phyloP scores from a whole-genome alignment of 345 rosid genomes.

The Xanthoceras sorbifolium region DNA sequence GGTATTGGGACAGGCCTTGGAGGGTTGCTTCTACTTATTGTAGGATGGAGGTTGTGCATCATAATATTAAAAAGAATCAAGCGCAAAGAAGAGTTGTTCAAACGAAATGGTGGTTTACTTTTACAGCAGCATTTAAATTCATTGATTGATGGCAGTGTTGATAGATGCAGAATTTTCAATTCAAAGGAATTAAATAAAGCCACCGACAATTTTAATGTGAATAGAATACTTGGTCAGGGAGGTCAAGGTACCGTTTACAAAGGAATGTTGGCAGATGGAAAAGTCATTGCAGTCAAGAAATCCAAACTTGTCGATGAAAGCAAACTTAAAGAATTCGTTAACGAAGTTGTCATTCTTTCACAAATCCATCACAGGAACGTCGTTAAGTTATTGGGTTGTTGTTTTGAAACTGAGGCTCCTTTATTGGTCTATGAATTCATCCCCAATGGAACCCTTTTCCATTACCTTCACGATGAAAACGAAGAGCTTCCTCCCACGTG shows the following conservation, averaged over 20 bases:
- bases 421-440: neutral
- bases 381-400: constrained; percentile 1
- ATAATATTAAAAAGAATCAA: too few relatives aligned
- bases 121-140: neutral
- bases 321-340: neutral
- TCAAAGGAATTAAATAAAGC: neutral
- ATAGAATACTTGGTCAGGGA: too few relatives aligned
- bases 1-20: too few relatives aligned
- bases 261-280: too few relatives aligned
- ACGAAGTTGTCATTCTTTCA: too few relatives aligned
- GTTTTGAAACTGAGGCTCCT: neutral
- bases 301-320: neutral
- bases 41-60: too few relatives aligned
- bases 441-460: constrained; percentile 1
- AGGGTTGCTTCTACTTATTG: too few relatives aligned
- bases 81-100: too few relatives aligned
- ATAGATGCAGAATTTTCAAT: neutral
- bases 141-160: neutral
- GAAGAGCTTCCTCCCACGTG: neutral
- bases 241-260: too few relatives aligned
- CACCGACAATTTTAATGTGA: neutral
- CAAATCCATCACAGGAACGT: neutral
- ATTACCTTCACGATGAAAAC: neutral
- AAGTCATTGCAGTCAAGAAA: neutral
- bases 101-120: neutral